Percentiles rank a stretch among this genome's conserved stretches.
Conservation (phyloP, 306 rosid species). For the Pyrus betulifolia region DNA sequence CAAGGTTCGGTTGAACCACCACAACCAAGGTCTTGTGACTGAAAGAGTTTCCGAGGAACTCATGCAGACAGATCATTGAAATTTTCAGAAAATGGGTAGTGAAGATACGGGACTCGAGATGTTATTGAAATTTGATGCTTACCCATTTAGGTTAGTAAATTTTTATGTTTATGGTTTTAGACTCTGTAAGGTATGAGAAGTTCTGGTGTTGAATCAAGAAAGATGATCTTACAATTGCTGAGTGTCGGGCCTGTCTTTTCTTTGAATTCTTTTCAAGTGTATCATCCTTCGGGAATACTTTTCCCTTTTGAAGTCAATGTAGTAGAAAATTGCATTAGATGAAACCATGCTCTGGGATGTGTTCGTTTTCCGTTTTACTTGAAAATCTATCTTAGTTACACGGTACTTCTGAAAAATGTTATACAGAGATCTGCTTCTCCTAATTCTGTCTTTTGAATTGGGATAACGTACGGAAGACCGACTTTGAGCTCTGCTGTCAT, state of each 20-base stretch:
- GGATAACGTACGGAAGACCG: no score
- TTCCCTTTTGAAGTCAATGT: neutral
- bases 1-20: neutral
- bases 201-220: neutral
- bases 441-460: neutral
- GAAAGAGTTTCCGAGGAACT: neutral
- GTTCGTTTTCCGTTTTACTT: neutral
- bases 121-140: no score
- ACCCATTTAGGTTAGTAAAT: neutral
- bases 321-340: no score
- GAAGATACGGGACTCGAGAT: no score
- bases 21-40: neutral
- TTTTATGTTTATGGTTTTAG: neutral
- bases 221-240: neutral
- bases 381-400: no score
- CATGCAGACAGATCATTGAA: neutral
- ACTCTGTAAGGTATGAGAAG: neutral
- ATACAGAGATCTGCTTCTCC: neutral
- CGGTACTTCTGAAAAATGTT: no score
- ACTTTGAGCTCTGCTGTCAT: neutral
- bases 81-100: no score
- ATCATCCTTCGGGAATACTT: no score
- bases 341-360: neutral
- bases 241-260: neutral
- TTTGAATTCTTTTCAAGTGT: no score